Conservation (phyloP, 768 basidiomycete genomes). For the Podaxis sp. region DNA sequence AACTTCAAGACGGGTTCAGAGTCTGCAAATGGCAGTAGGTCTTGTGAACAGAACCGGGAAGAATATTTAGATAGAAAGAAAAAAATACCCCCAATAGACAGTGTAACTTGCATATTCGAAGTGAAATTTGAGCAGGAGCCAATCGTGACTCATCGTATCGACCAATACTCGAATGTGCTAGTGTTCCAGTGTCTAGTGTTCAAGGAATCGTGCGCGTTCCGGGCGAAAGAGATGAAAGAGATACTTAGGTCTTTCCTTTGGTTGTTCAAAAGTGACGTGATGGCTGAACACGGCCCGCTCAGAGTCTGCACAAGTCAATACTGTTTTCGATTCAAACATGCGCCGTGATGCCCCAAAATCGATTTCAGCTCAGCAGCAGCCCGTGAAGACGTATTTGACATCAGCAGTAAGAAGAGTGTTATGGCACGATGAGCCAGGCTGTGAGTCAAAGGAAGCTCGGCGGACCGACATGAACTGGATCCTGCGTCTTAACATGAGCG, state of each 20-base stretch:
- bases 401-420: slow-evolving; percentile 48
- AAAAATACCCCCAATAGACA: slow-evolving; percentile 78
- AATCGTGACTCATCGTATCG: slow-evolving; percentile 50
- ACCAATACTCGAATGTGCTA: not conserved
- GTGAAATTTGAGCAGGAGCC: slow-evolving; percentile 50
- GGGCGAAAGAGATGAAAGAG: slow-evolving; percentile 45
- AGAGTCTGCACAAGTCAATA: slow-evolving; percentile 31
- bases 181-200: slow-evolving; percentile 58
- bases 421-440: not conserved
- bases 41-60: slow-evolving; percentile 57
- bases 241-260: slow-evolving; percentile 45
- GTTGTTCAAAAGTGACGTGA: slow-evolving; percentile 59
- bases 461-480: not conserved
- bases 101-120: slow-evolving; percentile 60
- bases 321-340: slow-evolving; percentile 53
- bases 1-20: not conserved
- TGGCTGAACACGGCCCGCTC: slow-evolving; percentile 18
- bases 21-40: not conserved
- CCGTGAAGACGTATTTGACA: slow-evolving; percentile 32
- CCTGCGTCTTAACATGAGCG: not conserved
- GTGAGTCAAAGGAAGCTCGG: not conserved
- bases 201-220: slow-evolving; percentile 57
- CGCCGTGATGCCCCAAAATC: slow-evolving; percentile 58
- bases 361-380: slow-evolving; percentile 55
- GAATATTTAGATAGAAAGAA: slow-evolving; percentile 82